Evolutionary conservation across 169 alveolate species (phyloP), one percentile per base, ranked within the genome.

Genomic region (Eimeria tenella): DNA sequence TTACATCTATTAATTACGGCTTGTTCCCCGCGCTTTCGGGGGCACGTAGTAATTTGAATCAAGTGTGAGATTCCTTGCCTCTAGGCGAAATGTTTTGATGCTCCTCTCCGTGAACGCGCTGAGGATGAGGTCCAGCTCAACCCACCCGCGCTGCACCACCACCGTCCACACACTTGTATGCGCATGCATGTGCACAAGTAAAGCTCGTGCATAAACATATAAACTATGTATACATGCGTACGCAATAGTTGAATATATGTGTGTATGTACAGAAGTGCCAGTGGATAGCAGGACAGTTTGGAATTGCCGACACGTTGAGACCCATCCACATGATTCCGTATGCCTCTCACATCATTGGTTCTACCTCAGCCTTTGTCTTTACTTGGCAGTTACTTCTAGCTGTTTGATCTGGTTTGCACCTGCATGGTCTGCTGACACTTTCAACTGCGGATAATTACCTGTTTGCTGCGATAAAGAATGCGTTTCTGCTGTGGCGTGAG

Each of bases 381-480:
- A 17, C 68, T 13, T 58, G 4, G 11, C 77, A 68, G 77, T 23
- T 68, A n/a, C 77, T 13, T 5, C n/a, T 13, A 10, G 77, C 77
- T 13, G 3, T 58, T 17, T 2, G 42, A 58, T 58, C 68, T 17
- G 68, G 68, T 13, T 58, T 58, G 21, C 11, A 17, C 68, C 21
- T 58, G 19, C 68, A 58, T 31, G 42, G 68, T 58, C 68, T 11
- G 68, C 68, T 58, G 1, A 58, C 2, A 1, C 21, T 17, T 11
- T 10, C 68, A 58, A 58, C 68, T 58, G 49, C 49, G 49, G 49
- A 10, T 23, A 2, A 5, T 68, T 68, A 68, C 77, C 77, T 68
- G 77, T 23, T 68, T 68, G 77, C 77, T 68, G 31, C 77, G 77
- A n/a, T 68, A 68, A 23, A 68, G 77, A 68, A 68, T 68, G 49